Base-by-base conservation (phyloP, 2,329 filamentous ascomycete species). In the Paracoccidioides brasiliensis region DNA sequence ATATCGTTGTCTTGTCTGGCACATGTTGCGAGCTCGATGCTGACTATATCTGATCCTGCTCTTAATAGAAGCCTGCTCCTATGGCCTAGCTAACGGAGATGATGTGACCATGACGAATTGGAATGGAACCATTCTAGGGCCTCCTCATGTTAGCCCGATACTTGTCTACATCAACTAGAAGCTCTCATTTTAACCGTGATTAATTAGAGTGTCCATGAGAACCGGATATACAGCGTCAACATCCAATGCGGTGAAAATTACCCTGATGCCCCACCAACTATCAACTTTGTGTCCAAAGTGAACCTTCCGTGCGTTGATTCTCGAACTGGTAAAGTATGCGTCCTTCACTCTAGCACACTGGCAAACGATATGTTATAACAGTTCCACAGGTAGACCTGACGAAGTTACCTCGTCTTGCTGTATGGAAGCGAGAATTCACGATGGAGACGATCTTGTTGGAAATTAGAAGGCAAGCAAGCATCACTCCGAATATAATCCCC, bases 101-200 rank as follows among this genome's bases (percentile, higher is more conserved):
- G 93, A 98, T 67, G 81, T 96, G 61, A 82, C 93, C 72, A 95
- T 98, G 90, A 91, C 87, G 61, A 90, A 96, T 78, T 98, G 93
- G 93, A 95, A 95, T 67, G 93, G 91, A 66, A 98, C 93, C 14
- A 97, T 98, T 62, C 83, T 96, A 52, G 93, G 93, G 1, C 93
- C 93, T 63, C 91, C 93, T 70, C 90, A 97, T 72, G 93, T 96
- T 78, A 67, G 87, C 76, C 22, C 6, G 15, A 40, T 2, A 10
- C 14, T 33, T 8, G 22, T 49, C 44, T 37, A n/a, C 9, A 33
- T 50, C 46, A 48, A 14, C 44, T 54, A 32, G 53, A 15, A 48
- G 42, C 45, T 54, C 45, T 54, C 43, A 52, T 51, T 42, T 30
- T 41, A 37, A 55, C 45, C 28, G 38, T 15, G 5, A 60, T 54